Percentiles rank a stretch among this genome's conserved stretches.
Evolutionary conservation across 2,329 filamentous ascomycete species (phyloP).

Genomic region (Orbilia brochopaga): DNA sequence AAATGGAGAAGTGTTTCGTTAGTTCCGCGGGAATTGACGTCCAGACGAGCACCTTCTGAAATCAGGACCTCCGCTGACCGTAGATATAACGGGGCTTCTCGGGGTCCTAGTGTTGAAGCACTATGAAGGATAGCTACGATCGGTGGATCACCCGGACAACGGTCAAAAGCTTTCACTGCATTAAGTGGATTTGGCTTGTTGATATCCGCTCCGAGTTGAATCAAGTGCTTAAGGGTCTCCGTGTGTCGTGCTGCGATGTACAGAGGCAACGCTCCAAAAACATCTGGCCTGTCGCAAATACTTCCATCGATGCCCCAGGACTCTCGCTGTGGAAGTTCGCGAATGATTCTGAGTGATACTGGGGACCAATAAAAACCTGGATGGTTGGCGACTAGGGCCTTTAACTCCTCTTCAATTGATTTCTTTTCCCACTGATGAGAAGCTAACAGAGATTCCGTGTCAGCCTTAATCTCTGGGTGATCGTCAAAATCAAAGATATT

Average conservation of each 20-base stretch:
- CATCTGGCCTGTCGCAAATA: background rate
- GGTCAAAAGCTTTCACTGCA: background rate
- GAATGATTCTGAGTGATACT: no score
- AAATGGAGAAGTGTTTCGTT: constrained; percentile 7
- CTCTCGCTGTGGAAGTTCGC: background rate
- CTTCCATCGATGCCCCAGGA: background rate
- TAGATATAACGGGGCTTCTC: background rate
- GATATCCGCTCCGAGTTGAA: constrained; percentile 18
- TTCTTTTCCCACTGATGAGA: no score
- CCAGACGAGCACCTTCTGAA: constrained; percentile 13
- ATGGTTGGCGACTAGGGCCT: no score
- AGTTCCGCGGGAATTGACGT: background rate
- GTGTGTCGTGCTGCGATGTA: background rate
- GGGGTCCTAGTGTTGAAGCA: background rate
- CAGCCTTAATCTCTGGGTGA: no score
- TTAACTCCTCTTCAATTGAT: no score
- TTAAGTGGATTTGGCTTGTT: background rate
- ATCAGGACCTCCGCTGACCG: constrained; percentile 12
- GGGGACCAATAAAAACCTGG: background rate
- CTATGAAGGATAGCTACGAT: background rate
- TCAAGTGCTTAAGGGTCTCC: constrained; percentile 10
- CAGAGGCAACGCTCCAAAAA: background rate
- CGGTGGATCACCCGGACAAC: no score
- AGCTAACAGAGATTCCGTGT: no score
- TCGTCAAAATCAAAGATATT: no score